phyloP scores from a whole-genome alignment of 2,329 filamentous ascomycete species.

The Lachnellula subtilissima region DNA sequence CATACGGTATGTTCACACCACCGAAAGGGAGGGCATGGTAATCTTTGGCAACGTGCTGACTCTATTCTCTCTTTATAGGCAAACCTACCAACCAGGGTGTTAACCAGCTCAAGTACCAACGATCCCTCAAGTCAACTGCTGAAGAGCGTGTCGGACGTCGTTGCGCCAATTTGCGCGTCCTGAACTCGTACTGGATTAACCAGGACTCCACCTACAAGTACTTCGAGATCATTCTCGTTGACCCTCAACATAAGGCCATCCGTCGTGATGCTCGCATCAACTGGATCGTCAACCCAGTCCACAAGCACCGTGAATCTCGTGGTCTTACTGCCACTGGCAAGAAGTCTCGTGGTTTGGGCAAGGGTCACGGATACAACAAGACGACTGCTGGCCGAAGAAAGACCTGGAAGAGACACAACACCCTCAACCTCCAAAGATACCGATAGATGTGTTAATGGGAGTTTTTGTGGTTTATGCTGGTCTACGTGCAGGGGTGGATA shows the following conservation, averaged over 20 bases:
- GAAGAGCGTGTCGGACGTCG: slow-evolving; percentile 99
- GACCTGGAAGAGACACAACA: slow-evolving; percentile 99
- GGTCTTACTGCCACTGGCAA: slow-evolving; percentile 98
- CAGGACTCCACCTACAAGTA: slow-evolving; percentile 99
- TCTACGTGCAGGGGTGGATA: slow-evolving; percentile 19
- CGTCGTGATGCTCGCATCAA: slow-evolving; percentile 98
- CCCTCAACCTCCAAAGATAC: slow-evolving; percentile 97
- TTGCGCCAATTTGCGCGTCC: slow-evolving; percentile 97
- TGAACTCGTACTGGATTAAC: slow-evolving; percentile 99
- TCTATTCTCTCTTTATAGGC: slow-evolving; percentile 52
- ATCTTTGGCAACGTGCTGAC: slow-evolving; percentile 4
- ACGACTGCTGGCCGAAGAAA: slow-evolving; percentile 94
- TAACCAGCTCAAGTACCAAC: slow-evolving; percentile 99
- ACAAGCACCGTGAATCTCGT: slow-evolving; percentile 99
- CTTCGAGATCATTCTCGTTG: slow-evolving; percentile 99
- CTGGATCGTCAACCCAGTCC: slow-evolving; percentile 99
- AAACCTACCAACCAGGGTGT: slow-evolving; percentile 99
- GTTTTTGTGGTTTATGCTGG: slow-evolving; percentile 23
- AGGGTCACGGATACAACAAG: slow-evolving; percentile 99
- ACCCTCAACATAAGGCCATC: slow-evolving; percentile 99
- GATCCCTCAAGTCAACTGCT: slow-evolving; percentile 93
- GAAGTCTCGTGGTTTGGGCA: slow-evolving; percentile 99
- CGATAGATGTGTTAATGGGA: slow-evolving; percentile 52
- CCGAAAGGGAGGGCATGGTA: background rate
- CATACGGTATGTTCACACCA: slow-evolving; percentile 68